These are phyloP conservation scores for Podospora bellae-mahoneyi DNA, from an alignment of 495 filamentous ascomycete genomes.

Conservation along the genomic window DNA sequence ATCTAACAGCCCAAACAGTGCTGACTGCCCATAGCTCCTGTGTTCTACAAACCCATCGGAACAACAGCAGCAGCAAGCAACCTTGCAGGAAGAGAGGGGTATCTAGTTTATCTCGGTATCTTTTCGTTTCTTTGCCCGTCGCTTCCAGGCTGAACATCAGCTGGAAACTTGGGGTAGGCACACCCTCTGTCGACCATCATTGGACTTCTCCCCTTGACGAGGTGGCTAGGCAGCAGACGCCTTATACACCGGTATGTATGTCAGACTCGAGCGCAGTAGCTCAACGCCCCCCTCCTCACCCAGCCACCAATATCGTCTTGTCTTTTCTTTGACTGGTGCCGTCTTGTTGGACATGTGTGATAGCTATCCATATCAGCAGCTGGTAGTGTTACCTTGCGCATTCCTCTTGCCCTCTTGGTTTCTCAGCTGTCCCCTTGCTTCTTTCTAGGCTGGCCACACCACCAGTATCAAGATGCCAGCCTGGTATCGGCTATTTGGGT, in stretches of 20 bases:
- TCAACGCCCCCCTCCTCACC: neutral
- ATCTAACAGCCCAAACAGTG: neutral
- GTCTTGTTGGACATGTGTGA: constrained; percentile 1
- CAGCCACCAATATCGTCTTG: neutral
- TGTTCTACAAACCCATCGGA: neutral
- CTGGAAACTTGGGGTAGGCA: neutral
- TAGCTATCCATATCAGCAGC: neutral
- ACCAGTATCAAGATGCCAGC: constrained; percentile 14
- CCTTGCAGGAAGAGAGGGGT: neutral
- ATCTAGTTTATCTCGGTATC: neutral
- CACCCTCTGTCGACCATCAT: neutral
- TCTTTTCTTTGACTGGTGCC: neutral
- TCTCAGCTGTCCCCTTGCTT: neutral
- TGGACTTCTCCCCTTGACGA: neutral
- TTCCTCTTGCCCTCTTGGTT: neutral
- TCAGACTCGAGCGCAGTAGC: constrained; percentile 8
- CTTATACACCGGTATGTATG: constrained; percentile 17
- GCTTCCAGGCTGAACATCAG: neutral
- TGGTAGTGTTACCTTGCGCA: neutral
- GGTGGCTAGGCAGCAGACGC: neutral
- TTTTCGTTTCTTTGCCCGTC: neutral
- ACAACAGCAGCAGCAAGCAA: neutral
- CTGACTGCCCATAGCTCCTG: neutral
- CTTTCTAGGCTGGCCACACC: neutral
- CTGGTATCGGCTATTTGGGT: constrained; percentile 25